Evolutionary conservation across 495 filamentous ascomycete genomes (phyloP), one percentile per base, ranked within the genome.

Genomic region (Aspergillus diversus): DNA sequence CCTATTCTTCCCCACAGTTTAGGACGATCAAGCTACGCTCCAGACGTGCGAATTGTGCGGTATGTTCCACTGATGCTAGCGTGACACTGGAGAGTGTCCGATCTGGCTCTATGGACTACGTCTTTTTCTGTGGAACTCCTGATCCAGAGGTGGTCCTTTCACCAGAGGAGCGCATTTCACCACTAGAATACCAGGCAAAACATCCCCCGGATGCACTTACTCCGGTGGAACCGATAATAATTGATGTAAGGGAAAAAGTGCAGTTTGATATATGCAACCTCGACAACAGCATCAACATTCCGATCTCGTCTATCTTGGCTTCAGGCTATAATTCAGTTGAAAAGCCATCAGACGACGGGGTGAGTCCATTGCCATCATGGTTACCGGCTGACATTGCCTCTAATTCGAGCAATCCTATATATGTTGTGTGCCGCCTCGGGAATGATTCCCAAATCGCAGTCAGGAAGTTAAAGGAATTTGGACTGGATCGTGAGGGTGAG

Each of bases 371-470:
- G 2, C 77, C 77, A 4, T 62, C 75, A n/a, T 86, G 82, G 81
- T 56, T 87, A 7, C 80, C 83, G 0, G 57, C 68, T 15, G 67
- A 73, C 33, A 35, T 77, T 21, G 60, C 59, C 16, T 57, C 64
- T 0, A 66, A 75, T 4, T 69, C 70, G 7, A 69, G 53, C 5
- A 66, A 74, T 52, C 80, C 82, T 0, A 78, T 97, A 9, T 90
- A 91, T 69, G 86, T 96, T 3, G 81, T 99, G 0, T 99, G 95
- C 69, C 84, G 92, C 16, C 82, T 89, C 3, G 95, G 95, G 3
- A 92, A 97, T 66, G 95, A 99, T 71, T 96, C 92, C 0, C 95
- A 97, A 71, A 72, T 92, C 55, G 89, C 87, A 0, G 86, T 92
- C 0, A 83, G 82, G 68, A 88, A 80, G 70, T 64, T 96, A 63